These are phyloP conservation scores for Aspergillus pseudoglaucus DNA, from an alignment of 2,329 filamentous ascomycete genomes.

Conservation along the genomic window DNA sequence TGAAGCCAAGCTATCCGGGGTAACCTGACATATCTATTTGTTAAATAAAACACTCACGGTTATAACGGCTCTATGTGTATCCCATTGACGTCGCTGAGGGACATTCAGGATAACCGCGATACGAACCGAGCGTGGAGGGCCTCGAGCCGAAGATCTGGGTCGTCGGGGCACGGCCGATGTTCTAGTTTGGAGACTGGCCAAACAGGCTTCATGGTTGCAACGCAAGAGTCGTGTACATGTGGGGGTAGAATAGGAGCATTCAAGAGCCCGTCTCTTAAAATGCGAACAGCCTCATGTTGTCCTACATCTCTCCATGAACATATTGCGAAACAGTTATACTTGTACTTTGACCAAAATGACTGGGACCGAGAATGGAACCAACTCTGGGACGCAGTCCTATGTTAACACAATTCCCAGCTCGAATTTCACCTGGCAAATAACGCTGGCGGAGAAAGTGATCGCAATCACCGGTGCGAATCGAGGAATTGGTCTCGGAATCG, in stretches of 20 bases:
- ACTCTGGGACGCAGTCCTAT: constrained; percentile 22
- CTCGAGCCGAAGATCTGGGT: background rate
- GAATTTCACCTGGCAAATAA: constrained; percentile 42
- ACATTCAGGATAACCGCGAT: background rate
- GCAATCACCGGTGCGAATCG: constrained; percentile 25
- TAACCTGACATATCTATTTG: too few species aligned
- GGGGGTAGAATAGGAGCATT: background rate
- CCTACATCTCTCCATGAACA: background rate
- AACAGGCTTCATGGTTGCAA: too few species aligned
- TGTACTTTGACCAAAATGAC: background rate
- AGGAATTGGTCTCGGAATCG: constrained; percentile 41
- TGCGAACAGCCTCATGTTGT: too few species aligned
- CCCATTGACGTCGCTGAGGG: too few species aligned
- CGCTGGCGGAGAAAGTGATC: constrained; percentile 35
- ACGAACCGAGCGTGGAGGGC: background rate
- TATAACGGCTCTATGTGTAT: too few species aligned
- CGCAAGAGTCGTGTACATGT: background rate
- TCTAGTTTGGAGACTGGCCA: background rate
- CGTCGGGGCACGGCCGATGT: background rate
- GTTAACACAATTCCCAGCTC: constrained; percentile 37
- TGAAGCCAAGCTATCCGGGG: background rate
- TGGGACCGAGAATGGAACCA: constrained; percentile 10
- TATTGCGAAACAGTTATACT: background rate
- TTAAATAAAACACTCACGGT: too few species aligned
- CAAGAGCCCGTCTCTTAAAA: background rate